A percentile compares a stretch with the other conserved stretches of the same genome.
Conservation (phyloP, 1,284 basidiomycete species). For the Athelia sp. region DNA sequence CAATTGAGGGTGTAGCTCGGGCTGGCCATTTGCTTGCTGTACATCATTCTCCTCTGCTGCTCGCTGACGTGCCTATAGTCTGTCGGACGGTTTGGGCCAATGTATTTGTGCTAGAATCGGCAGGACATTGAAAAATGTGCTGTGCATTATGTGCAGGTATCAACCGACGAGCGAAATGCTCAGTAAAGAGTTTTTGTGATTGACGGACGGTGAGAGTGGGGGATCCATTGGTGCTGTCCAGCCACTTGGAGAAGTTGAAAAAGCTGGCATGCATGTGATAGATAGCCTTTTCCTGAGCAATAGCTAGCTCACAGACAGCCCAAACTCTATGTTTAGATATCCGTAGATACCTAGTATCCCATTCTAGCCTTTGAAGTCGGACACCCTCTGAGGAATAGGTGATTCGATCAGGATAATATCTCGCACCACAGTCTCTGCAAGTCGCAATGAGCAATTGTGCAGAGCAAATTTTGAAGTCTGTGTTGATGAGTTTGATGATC, state of each 20-base stretch:
- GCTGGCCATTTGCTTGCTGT: neutral
- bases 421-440: neutral
- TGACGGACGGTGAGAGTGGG: conserved; percentile 4
- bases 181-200: neutral
- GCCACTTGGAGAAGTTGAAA: conserved; percentile 12
- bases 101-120: neutral
- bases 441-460: neutral
- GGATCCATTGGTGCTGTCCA: conserved; percentile 5
- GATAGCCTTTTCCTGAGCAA: conserved; percentile 10
- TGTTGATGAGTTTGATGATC: neutral
- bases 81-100: neutral
- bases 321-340: conserved; percentile 11
- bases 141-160: neutral
- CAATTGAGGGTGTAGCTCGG: neutral
- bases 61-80: conserved; percentile 7
- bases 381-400: neutral
- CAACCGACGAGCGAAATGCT: neutral
- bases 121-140: neutral
- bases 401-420: conserved; percentile 10
- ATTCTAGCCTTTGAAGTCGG: conserved; percentile 6
- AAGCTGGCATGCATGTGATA: conserved; percentile 10
- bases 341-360: conserved; percentile 4
- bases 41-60: neutral
- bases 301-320: conserved; percentile 7
- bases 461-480: neutral